A percentile compares a stretch with the other conserved stretches of the same genome.
phyloP scores from a whole-genome alignment of 140 eudicot species.

The Stevia rebaudiana region DNA sequence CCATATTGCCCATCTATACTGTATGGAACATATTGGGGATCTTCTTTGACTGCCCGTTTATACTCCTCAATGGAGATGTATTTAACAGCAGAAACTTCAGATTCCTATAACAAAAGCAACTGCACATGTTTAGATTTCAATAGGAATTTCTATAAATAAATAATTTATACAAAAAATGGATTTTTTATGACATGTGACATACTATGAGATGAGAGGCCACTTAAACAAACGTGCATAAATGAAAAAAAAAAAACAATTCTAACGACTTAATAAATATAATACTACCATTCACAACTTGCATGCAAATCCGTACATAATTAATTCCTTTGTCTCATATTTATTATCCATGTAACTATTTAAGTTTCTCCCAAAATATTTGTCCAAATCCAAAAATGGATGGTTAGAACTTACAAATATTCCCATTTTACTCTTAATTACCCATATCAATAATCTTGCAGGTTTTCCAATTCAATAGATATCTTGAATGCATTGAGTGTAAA shows the following conservation, averaged over 20 bases:
- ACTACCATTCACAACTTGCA: background rate
- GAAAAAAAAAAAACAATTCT: background rate
- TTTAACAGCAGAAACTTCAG: conserved; percentile 97
- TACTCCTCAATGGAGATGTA: conserved; percentile 72
- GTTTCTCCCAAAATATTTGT: background rate
- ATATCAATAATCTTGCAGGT: background rate
- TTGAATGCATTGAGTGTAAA: background rate
- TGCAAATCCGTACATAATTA: background rate
- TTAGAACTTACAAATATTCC: background rate
- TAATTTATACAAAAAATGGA: background rate
- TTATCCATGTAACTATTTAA: background rate
- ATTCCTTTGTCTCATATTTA: background rate
- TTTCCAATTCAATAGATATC: background rate
- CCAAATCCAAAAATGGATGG: background rate
- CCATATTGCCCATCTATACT: conserved; percentile 71
- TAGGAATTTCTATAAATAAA: background rate
- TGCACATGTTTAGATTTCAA: conserved; percentile 17
- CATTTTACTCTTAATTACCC: background rate
- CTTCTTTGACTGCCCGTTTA: conserved; percentile 57
- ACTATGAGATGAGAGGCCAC: background rate
- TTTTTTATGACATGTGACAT: background rate
- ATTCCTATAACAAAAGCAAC: conserved; percentile 43
- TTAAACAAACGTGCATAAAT: background rate
- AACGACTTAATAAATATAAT: background rate
- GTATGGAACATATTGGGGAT: conserved; percentile 69